Evolutionary conservation across 2,329 filamentous ascomycete genomes (phyloP).

Genomic region (Chrysosporium keratinophilum): DNA sequence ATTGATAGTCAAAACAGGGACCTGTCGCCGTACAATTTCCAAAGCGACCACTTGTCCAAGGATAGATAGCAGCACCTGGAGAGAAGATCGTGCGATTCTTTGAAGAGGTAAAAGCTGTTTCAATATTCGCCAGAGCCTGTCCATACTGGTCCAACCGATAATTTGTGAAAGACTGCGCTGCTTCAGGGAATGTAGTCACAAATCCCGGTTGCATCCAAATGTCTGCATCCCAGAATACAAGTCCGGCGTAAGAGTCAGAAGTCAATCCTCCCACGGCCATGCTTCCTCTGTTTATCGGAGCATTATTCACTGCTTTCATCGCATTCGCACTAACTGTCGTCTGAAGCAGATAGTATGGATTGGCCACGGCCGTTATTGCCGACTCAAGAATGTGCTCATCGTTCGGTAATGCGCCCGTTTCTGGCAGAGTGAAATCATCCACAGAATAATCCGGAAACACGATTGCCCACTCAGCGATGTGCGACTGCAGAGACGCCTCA

Average conservation of each 20-base stretch:
- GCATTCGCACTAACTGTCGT: conserved; percentile 46
- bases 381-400: conserved; percentile 48
- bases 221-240: conserved; percentile 57
- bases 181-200: conserved; percentile 52
- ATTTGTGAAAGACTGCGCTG: conserved; percentile 53
- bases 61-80: conserved; percentile 50
- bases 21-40: conserved; percentile 58
- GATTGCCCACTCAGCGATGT: conserved; percentile 51
- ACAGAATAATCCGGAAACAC: conserved; percentile 53
- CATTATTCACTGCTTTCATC: conserved; percentile 40
- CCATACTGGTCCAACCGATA: conserved; percentile 50
- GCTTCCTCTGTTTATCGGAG: conserved; percentile 50
- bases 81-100: conserved; percentile 51
- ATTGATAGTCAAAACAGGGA: conserved; percentile 61
- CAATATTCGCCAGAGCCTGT: conserved; percentile 52
- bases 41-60: conserved; percentile 57
- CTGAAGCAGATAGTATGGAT: conserved; percentile 40
- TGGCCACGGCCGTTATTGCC: conserved; percentile 40
- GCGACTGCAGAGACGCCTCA: conserved; percentile 44
- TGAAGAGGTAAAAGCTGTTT: conserved; percentile 46
- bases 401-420: conserved; percentile 47
- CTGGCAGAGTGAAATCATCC: conserved; percentile 50
- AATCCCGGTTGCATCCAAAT: conserved; percentile 60
- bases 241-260: conserved; percentile 57
- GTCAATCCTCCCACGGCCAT: conserved; percentile 58